These are phyloP conservation scores for Fusarium tupiense DNA, from an alignment of 2,329 filamentous ascomycete species.

Conservation along the genomic window DNA sequence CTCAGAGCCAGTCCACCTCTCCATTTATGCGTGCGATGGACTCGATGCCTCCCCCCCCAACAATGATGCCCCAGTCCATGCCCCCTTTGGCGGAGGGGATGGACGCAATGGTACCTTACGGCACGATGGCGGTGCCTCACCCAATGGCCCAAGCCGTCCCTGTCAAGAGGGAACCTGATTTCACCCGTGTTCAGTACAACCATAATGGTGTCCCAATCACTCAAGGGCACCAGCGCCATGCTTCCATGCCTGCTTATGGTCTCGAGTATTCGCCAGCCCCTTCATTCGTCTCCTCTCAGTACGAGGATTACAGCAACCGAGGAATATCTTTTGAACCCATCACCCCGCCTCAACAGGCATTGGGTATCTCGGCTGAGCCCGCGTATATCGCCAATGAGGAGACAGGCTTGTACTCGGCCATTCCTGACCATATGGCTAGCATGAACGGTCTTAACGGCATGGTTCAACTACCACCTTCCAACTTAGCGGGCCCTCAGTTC, in stretches of 20 bases:
- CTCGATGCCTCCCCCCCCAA: constrained; percentile 91
- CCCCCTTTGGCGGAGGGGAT: constrained; percentile 69
- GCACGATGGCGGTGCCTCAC: constrained; percentile 75
- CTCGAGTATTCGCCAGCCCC: constrained; percentile 98
- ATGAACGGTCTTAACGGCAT: constrained; percentile 84
- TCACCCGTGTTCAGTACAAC: constrained; percentile 84
- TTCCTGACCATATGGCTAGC: constrained; percentile 82
- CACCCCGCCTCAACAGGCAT: constrained; percentile 90
- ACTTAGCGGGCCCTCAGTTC: constrained; percentile 83
- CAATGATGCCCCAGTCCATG: constrained; percentile 74
- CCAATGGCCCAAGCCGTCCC: constrained; percentile 72
- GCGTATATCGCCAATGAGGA: constrained; percentile 99
- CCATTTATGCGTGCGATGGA: constrained; percentile 92
- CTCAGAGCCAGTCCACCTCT: constrained; percentile 82
- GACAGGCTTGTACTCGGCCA: constrained; percentile 93
- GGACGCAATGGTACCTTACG: constrained; percentile 78
- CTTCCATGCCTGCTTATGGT: constrained; percentile 95
- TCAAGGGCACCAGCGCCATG: constrained; percentile 88
- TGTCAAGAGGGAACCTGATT: constrained; percentile 91
- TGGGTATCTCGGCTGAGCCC: constrained; percentile 84
- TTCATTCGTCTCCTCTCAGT: constrained; percentile 98
- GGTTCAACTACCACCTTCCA: constrained; percentile 89
- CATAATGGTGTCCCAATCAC: constrained; percentile 88
- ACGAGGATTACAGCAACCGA: constrained; percentile 96
- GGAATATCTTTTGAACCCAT: constrained; percentile 97